Conservation (phyloP, 2,329 filamentous ascomycete species). For the Lecanosticta acicola region DNA sequence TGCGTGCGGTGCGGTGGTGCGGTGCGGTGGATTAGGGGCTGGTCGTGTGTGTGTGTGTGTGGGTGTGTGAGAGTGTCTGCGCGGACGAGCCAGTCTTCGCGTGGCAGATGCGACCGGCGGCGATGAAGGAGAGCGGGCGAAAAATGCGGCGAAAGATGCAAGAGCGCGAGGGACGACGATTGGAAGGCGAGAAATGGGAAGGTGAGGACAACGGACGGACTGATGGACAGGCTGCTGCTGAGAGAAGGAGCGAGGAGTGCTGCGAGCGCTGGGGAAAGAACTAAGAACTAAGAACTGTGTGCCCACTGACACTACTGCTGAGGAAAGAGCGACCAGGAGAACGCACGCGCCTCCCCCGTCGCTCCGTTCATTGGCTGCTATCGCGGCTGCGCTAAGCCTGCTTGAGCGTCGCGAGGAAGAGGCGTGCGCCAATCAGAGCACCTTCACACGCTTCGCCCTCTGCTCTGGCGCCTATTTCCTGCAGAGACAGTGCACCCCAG, state of each 20-base stretch:
- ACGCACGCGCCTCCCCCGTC: not conserved
- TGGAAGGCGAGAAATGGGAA: not conserved
- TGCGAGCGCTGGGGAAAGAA: not conserved
- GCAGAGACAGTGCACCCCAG: no score
- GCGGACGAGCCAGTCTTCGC: no score
- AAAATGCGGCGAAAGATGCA: not conserved
- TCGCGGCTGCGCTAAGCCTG: not conserved
- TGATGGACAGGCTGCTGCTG: not conserved
- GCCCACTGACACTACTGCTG: no score
- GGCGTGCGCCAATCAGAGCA: not conserved
- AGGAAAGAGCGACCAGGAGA: not conserved
- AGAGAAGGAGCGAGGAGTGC: not conserved
- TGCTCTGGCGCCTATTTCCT: not conserved
- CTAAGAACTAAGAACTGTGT: no score
- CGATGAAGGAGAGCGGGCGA: not conserved
- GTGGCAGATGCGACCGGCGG: no score
- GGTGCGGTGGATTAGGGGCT: no score
- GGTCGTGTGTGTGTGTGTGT: no score
- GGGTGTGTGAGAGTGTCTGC: no score
- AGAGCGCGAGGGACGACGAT: not conserved
- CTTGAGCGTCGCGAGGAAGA: not conserved
- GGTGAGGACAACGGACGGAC: not conserved
- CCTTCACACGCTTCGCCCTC: not conserved
- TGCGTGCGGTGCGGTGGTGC: no score
- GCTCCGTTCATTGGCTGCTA: not conserved